Evolutionary conservation across 2,329 filamentous ascomycete species (phyloP), one percentile per base, ranked within the genome.

Genomic region (Teratosphaeria destructans): DNA sequence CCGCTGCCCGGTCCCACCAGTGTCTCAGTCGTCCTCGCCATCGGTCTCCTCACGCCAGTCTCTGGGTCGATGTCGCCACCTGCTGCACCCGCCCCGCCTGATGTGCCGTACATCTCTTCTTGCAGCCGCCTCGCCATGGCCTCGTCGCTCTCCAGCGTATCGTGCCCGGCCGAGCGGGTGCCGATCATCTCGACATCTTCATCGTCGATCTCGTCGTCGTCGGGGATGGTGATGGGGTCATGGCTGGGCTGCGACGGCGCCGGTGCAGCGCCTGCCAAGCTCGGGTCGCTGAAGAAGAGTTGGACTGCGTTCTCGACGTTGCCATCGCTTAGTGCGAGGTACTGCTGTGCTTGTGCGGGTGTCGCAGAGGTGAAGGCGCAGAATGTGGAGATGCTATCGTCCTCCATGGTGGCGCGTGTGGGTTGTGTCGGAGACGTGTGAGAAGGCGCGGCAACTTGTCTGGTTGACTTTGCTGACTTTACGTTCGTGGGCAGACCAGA

Each of bases 41-140:
- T 95, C 8, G 94, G 94, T 55, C 94, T 94, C 69, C 94, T 82
- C 58, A 99, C 86, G 54, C 80, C 87, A 10, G 37, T 54, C 66
- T 86, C 86, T 43, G 77, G 70, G 61, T 76, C 77, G 27, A 72
- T 57, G n/a, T 57, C 60, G 34, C 72, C 76, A 26, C 72, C 61
- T 35, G 71, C 55, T 72, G 68, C 60, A 62, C 76, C 77, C 47
- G 75, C 76, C 14, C 76, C 77, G 47, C 75, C 39, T 68, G 69
- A 71, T 60, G 64, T 74, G 53, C 76, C 82, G 68, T 96, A 97
- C 70, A 96, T 82, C 74, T 99, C 91, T 70, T 99, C 89, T 73
- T 99, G 94, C 61, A 99, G 74, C 60, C 89, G 84, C 72, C 92
- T 85, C 6, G 94, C 94, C 85, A 97, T 93, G 52, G 89, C 92